A percentile compares a stretch with the other conserved stretches of the same genome.
Conservation (phyloP, 2,329 filamentous ascomycete species). For the Microthyrium microscopicum region DNA sequence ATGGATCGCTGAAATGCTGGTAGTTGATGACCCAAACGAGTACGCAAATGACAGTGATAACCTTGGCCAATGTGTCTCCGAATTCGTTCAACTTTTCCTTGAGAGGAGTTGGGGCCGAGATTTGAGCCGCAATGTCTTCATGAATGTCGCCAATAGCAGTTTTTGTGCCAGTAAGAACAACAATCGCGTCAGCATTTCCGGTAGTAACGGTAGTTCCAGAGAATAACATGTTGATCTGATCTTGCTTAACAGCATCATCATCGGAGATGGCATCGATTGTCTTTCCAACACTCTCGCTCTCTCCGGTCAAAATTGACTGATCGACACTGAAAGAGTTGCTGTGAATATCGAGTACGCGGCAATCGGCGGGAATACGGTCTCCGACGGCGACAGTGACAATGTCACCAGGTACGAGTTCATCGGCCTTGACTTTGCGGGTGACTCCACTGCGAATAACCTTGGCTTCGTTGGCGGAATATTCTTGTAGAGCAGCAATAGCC, state of each 20-base stretch:
- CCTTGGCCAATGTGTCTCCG: constrained; percentile 88
- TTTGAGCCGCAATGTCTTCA: constrained; percentile 94
- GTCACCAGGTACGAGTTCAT: constrained; percentile 90
- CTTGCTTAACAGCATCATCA: constrained; percentile 79
- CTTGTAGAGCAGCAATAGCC: constrained; percentile 91
- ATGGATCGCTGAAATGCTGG: constrained; percentile 86
- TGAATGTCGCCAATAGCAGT: constrained; percentile 98
- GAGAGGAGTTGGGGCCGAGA: constrained; percentile 88
- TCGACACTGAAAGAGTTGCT: constrained; percentile 97
- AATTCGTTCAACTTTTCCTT: constrained; percentile 99
- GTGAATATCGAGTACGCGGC: constrained; percentile 72
- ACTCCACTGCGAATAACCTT: constrained; percentile 80
- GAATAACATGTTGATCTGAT: constrained; percentile 95
- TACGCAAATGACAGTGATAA: constrained; percentile 93
- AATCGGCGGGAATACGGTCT: constrained; percentile 88
- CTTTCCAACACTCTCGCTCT: constrained; percentile 94
- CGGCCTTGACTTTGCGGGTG: constrained; percentile 74
- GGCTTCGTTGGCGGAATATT: constrained; percentile 97
- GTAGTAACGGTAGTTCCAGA: constrained; percentile 95
- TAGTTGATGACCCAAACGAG: constrained; percentile 98
- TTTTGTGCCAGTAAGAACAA: constrained; percentile 73
- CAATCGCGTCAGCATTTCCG: constrained; percentile 78
- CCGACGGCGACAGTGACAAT: constrained; percentile 77
- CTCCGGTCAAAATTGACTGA: constrained; percentile 91
- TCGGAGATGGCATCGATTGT: constrained; percentile 55